phyloP scores from a whole-genome alignment of 345 rosid species.

The Barbarea vulgaris region DNA sequence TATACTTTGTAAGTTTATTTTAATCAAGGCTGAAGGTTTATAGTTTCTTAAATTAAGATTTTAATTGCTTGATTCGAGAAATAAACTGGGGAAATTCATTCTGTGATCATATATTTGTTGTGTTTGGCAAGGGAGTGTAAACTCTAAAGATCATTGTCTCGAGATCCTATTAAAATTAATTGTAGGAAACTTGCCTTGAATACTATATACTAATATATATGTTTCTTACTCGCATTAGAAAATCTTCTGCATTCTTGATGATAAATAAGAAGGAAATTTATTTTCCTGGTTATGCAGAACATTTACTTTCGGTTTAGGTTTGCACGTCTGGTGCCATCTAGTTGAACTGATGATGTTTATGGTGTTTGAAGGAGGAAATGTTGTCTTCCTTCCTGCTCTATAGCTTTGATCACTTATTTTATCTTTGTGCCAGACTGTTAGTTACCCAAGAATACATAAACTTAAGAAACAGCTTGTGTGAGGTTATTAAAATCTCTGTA shows the following conservation, averaged over 20 bases:
- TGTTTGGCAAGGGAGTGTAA: not conserved
- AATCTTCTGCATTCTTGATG: not conserved
- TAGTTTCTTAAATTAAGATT: not conserved
- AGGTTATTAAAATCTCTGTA: not conserved
- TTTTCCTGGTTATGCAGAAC: not conserved
- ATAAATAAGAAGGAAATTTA: not conserved
- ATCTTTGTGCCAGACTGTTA: not conserved
- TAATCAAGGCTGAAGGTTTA: not conserved
- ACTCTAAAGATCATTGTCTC: not conserved
- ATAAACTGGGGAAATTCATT: too few species aligned
- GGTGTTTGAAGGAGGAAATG: not conserved
- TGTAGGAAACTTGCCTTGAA: not conserved
- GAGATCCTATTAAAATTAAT: not conserved
- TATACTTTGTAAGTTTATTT: not conserved
- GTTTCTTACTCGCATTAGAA: not conserved
- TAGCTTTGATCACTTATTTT: not conserved
- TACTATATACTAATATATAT: too few species aligned
- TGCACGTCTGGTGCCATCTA: not conserved
- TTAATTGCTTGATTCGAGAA: not conserved
- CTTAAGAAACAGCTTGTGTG: conserved; percentile 6
- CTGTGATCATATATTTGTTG: not conserved
- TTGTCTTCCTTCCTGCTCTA: not conserved
- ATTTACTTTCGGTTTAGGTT: not conserved
- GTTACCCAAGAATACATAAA: not conserved
- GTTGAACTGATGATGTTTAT: not conserved